phyloP scores from a whole-genome alignment of 768 basidiomycete species.

The Agaricus subrufescens region DNA sequence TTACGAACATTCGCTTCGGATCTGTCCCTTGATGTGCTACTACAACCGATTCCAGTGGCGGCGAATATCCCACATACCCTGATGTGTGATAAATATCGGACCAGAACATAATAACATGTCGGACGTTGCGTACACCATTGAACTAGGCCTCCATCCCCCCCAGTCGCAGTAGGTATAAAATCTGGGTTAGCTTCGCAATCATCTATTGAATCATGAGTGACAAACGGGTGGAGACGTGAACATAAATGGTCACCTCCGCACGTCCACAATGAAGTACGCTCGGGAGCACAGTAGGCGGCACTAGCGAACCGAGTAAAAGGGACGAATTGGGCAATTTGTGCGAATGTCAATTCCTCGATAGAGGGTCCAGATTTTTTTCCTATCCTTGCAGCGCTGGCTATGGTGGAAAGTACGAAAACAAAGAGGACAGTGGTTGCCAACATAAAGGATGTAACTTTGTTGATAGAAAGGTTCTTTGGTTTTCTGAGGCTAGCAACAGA shows the following conservation, averaged over 20 bases:
- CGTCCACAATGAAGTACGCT: slow-evolving; percentile 39
- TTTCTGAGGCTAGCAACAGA: too few species aligned
- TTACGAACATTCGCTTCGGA: slow-evolving; percentile 26
- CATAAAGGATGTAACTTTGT: not conserved
- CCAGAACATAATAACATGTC: not conserved
- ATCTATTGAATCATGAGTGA: slow-evolving; percentile 15
- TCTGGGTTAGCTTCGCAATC: slow-evolving; percentile 35
- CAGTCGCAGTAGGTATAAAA: slow-evolving; percentile 40
- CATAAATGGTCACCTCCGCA: slow-evolving; percentile 39
- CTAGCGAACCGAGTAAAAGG: slow-evolving; percentile 48
- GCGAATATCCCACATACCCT: slow-evolving; percentile 27
- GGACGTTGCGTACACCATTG: slow-evolving; percentile 32
- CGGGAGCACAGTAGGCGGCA: slow-evolving; percentile 44
- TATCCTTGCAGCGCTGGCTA: not conserved
- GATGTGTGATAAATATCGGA: not conserved
- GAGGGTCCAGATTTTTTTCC: not conserved
- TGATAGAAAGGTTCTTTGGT: not conserved
- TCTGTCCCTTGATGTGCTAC: slow-evolving; percentile 42
- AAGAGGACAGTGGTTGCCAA: not conserved
- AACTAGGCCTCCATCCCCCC: slow-evolving; percentile 33
- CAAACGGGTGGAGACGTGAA: not conserved
- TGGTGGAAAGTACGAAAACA: not conserved
- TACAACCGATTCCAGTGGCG: slow-evolving; percentile 30
- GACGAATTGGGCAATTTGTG: slow-evolving; percentile 39
- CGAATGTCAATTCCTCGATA: slow-evolving; percentile 23